These are phyloP conservation scores for Podospora appendiculata DNA, from an alignment of 495 filamentous ascomycete genomes.

Conservation along the genomic window DNA sequence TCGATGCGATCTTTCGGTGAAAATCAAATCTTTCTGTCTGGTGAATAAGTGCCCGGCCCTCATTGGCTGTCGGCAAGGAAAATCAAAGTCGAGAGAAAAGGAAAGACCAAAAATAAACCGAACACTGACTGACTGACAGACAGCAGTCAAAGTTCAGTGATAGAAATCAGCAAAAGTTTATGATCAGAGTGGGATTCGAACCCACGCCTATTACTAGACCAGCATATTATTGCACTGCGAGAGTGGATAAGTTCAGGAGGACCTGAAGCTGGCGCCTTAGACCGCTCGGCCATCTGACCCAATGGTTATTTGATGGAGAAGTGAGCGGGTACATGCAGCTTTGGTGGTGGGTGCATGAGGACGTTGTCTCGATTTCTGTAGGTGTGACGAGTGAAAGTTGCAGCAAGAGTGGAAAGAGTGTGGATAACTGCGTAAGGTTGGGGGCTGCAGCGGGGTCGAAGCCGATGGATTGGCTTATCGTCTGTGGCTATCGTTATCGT, in stretches of 20 bases:
- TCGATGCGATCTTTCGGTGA: too few relatives aligned
- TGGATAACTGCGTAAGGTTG: too few relatives aligned
- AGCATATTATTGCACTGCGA: conserved; percentile 17
- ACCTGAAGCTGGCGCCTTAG: background rate
- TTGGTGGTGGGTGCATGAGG: too few relatives aligned
- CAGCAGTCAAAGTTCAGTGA: background rate
- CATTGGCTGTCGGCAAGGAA: background rate
- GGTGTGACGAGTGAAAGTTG: too few relatives aligned
- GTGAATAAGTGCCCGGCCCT: too few relatives aligned
- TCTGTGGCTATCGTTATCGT: too few relatives aligned
- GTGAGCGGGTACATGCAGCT: background rate
- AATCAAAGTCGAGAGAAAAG: background rate
- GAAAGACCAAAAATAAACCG: background rate
- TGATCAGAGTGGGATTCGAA: conserved; percentile 33
- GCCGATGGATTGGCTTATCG: too few relatives aligned
- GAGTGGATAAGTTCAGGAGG: background rate
- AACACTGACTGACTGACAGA: background rate
- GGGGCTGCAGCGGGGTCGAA: too few relatives aligned
- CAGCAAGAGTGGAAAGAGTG: too few relatives aligned
- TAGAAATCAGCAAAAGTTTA: background rate
- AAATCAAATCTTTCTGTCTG: too few relatives aligned
- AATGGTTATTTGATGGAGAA: background rate
- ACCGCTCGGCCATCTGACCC: background rate
- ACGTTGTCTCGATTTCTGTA: too few relatives aligned
- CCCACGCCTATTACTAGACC: conserved; percentile 15